Evolutionary conservation across 495 filamentous ascomycete species (phyloP).

Genomic region (Lepidopterella palustris): DNA sequence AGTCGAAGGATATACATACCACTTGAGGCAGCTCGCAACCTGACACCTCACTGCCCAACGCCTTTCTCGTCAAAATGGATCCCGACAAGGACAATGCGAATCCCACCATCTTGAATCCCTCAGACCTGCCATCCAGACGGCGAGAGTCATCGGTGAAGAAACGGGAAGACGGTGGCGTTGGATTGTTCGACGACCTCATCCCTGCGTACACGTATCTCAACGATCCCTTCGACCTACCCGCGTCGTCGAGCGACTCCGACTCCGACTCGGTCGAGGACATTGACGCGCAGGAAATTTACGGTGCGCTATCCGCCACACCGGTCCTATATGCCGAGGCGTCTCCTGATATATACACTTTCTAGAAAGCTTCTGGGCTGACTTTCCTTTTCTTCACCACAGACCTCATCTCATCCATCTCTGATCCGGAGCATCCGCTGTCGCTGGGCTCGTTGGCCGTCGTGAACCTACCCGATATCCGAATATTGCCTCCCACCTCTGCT

Average conservation of each 20-base stretch:
- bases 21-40: not conserved
- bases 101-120: conserved; percentile 83
- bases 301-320: conserved; percentile 43
- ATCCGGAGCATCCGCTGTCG: conserved; percentile 92
- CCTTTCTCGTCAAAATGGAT: conserved; percentile 29
- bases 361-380: conserved; percentile 18
- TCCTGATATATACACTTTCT: not conserved
- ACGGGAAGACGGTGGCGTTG: conserved; percentile 40
- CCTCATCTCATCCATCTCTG: conserved; percentile 85
- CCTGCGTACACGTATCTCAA: conserved; percentile 43
- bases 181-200: conserved; percentile 42
- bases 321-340: not conserved
- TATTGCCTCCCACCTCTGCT: conserved; percentile 50
- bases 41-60: not conserved
- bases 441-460: conserved; percentile 89
- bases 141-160: conserved; percentile 42
- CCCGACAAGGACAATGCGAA: conserved; percentile 78
- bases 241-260: conserved; percentile 49
- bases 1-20: not conserved
- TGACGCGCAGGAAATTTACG: conserved; percentile 94
- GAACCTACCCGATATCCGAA: conserved; percentile 82
- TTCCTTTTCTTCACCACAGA: conserved; percentile 52
- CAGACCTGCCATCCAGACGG: conserved; percentile 80
- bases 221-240: conserved; percentile 46
- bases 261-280: conserved; percentile 69